Evolutionary conservation across 768 basidiomycete genomes (phyloP).

Genomic region (Clitopilus passeckerianus): DNA sequence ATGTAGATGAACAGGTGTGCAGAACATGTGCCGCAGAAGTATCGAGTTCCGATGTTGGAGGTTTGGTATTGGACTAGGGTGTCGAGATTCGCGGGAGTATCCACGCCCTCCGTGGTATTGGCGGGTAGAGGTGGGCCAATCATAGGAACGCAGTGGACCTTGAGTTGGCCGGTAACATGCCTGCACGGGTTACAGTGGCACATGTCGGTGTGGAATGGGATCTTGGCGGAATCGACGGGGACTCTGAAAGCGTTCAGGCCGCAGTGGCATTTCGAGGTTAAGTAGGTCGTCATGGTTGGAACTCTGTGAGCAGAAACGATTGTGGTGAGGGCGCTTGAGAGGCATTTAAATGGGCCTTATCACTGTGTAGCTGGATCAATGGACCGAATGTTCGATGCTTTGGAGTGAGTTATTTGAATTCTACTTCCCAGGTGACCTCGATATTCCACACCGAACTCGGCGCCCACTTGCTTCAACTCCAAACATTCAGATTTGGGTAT

Average conservation of each 20-base stretch:
- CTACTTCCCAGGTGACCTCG: too few relatives aligned
- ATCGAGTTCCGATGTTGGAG: slow-evolving; percentile 15
- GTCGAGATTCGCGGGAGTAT: slow-evolving; percentile 12
- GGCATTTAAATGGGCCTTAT: too few relatives aligned
- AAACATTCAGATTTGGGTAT: too few relatives aligned
- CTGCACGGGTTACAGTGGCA: slow-evolving; percentile 26
- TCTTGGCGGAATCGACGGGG: slow-evolving; percentile 13
- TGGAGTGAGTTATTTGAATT: too few relatives aligned
- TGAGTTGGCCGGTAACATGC: slow-evolving; percentile 23
- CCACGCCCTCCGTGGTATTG: neutral
- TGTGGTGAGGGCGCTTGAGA: too few relatives aligned
- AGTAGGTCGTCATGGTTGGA: neutral
- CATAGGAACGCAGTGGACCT: slow-evolving; percentile 13
- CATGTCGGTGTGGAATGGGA: slow-evolving; percentile 16
- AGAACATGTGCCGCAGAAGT: slow-evolving; percentile 23
- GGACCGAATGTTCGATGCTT: too few relatives aligned
- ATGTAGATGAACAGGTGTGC: slow-evolving; percentile 20
- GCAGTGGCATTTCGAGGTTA: neutral
- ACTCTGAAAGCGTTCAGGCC: slow-evolving; percentile 19
- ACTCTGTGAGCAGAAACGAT: too few relatives aligned
- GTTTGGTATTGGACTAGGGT: slow-evolving; percentile 18
- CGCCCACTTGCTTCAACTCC: too few relatives aligned
- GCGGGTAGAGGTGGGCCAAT: slow-evolving; percentile 15
- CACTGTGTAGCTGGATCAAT: too few relatives aligned
- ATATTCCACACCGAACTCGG: too few relatives aligned